Base-by-base conservation (phyloP, 2,329 filamentous ascomycete genomes). In the Neurospora sp. region DNA sequence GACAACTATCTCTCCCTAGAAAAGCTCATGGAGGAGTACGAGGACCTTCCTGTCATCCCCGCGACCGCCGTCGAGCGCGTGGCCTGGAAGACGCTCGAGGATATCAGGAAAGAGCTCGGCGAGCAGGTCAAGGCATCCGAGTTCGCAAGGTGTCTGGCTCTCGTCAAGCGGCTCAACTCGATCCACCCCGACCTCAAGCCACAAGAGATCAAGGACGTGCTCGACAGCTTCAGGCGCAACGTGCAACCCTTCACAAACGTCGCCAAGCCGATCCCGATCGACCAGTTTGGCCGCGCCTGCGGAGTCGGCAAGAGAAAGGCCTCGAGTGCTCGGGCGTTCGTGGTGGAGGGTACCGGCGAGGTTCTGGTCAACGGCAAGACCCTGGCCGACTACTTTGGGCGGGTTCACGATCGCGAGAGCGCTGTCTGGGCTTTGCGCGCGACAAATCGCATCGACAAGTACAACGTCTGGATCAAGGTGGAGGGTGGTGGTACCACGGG, bases 291-390 rank as follows among this genome's bases (percentile, higher is more conserved):
- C 12, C 87, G 93, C 70, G 89, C 94, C 12, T 84, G 92, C 69
- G 96, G 91, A 1, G 88, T 92, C 67, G 96, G 96, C 66, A 89
- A 90, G 81, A 89, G 96, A 80, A 99, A 99, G 87, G 88, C 91
- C 52, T 95, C 93, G 2, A 88, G 88, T 33, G 96, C 96, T 1
- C 89, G 90, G 69, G 96, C 92, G 10, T 96, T 89, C 83, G 83
- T 99, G 28, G 93, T 99, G 4, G 95, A 98, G 82, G 96, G 96
- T 6, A 93, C 92, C 11, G 96, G 96, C 15, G 91, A 98, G 81
- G 88, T 96, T 15, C 80, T 96, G 74, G 85, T 99, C 79, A 99
- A 99, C 79, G 94, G 94, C 72, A 95, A 93, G 82, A 88, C 87
- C n/a, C 83, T 99, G 70, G 87, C 86, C 67, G 87, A 96, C 67